phyloP scores from a whole-genome alignment of 2,329 filamentous ascomycete genomes.

The Colletotrichum shisoi region DNA sequence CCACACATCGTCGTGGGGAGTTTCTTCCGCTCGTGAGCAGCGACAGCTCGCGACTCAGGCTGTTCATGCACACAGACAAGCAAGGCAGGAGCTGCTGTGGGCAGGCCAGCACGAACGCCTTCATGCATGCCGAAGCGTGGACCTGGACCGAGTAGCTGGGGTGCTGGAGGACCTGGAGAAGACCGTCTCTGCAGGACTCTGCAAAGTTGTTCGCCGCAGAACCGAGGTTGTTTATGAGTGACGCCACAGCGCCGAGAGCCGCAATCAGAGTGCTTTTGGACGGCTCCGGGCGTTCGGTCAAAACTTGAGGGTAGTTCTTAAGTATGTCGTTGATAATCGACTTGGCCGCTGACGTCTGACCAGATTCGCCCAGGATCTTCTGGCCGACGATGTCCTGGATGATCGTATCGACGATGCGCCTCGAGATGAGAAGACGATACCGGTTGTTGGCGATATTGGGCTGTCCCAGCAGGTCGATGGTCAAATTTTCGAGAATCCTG shows the following conservation, averaged over 20 bases:
- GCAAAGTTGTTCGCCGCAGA: conserved; percentile 82
- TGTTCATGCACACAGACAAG: conserved; percentile 96
- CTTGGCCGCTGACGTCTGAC: conserved; percentile 82
- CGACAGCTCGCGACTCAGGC: conserved; percentile 83
- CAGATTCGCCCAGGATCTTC: conserved; percentile 85
- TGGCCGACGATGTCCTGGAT: conserved; percentile 84
- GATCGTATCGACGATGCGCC: conserved; percentile 83
- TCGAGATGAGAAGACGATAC: conserved; percentile 83
- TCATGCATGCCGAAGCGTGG: conserved; percentile 84
- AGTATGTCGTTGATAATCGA: conserved; percentile 85
- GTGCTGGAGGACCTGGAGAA: conserved; percentile 90
- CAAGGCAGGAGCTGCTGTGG: conserved; percentile 91
- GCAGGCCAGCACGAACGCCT: conserved; percentile 86
- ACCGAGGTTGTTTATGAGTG: conserved; percentile 80
- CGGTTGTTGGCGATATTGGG: conserved; percentile 80
- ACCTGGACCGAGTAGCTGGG: conserved; percentile 97
- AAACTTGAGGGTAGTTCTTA: conserved; percentile 90
- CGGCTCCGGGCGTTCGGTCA: conserved; percentile 87
- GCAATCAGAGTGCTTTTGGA: conserved; percentile 85
- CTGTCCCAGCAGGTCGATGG: conserved; percentile 80
- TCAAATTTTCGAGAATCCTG: conserved; percentile 80
- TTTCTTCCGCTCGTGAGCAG: conserved; percentile 78
- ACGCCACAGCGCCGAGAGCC: conserved; percentile 78
- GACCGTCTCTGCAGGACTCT: conserved; percentile 82
- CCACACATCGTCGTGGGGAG: conserved; percentile 83